A percentile compares a stretch with the other conserved stretches of the same genome.
Evolutionary conservation across 1,284 basidiomycete genomes (phyloP).

Genomic region (Moesziomyces antarcticus): DNA sequence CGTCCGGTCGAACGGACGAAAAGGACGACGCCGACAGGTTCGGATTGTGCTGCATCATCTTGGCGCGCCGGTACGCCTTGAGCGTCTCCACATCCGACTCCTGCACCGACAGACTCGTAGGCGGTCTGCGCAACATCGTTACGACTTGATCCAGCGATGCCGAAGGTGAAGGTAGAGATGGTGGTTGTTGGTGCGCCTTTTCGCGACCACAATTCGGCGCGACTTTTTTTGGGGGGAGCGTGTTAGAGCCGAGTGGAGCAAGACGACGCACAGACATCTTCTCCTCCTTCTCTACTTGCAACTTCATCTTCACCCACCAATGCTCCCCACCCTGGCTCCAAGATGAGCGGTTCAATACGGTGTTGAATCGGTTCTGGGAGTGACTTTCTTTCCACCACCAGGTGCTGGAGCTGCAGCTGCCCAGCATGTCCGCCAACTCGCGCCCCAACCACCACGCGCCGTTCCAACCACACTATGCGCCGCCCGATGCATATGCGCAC

Average conservation of each 20-base stretch:
- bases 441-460: slow-evolving; percentile 11
- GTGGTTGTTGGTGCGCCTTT: background rate
- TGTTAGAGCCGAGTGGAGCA: background rate
- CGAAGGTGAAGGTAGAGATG: background rate
- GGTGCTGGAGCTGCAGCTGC: background rate
- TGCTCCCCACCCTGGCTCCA: background rate
- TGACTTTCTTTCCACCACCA: too few species aligned
- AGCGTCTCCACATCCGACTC: slow-evolving; percentile 50
- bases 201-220: background rate
- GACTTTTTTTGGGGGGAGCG: background rate
- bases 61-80: slow-evolving; percentile 41
- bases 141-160: background rate
- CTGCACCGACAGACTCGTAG: slow-evolving; percentile 36
- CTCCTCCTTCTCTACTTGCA: too few species aligned
- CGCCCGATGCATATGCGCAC: slow-evolving; percentile 12
- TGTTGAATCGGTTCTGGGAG: background rate
- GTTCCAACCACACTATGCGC: slow-evolving; percentile 8
- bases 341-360: background rate
- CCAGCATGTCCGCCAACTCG: slow-evolving; percentile 33
- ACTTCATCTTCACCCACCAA: background rate
- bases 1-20: slow-evolving; percentile 35
- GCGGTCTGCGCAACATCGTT: slow-evolving; percentile 37
- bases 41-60: slow-evolving; percentile 48
- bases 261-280: background rate
- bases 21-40: slow-evolving; percentile 39